Conservation (phyloP, 2,329 filamentous ascomycete genomes). For the Paraphoma chrysanthemicola region DNA sequence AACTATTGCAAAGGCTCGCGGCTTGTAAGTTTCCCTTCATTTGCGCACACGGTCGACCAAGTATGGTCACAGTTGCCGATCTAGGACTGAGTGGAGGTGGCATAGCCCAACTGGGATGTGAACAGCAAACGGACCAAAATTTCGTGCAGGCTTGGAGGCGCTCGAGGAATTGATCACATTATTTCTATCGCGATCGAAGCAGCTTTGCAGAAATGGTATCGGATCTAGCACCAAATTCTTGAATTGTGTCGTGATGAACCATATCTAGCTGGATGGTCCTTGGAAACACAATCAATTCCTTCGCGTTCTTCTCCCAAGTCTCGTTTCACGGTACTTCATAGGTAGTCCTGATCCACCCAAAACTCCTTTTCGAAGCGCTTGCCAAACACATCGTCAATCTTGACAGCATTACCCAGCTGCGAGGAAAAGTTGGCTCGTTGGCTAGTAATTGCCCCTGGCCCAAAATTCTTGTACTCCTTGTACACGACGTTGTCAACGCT, state of each 20-base stretch:
- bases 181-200: not conserved
- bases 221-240: not conserved
- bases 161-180: conserved; percentile 5
- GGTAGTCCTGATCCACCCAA: conserved; percentile 24
- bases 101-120: not conserved
- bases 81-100: conserved; percentile 12
- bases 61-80: conserved; percentile 56
- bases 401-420: conserved; percentile 12
- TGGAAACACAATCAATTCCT: not conserved
- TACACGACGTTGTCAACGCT: conserved; percentile 19
- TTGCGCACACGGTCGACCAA: conserved; percentile 76
- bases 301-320: too few species aligned
- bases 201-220: not conserved
- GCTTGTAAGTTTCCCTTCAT: conserved; percentile 77
- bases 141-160: conserved; percentile 13
- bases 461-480: conserved; percentile 24
- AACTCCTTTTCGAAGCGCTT: conserved; percentile 17
- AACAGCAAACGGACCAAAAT: not conserved
- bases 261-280: not conserved
- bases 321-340: not conserved
- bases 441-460: conserved; percentile 14
- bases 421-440: conserved; percentile 3
- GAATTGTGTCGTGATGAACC: not conserved
- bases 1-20: conserved; percentile 65
- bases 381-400: conserved; percentile 10